phyloP scores from a whole-genome alignment of 2,329 filamentous ascomycete species.

The Mycosphaerella sp. region DNA sequence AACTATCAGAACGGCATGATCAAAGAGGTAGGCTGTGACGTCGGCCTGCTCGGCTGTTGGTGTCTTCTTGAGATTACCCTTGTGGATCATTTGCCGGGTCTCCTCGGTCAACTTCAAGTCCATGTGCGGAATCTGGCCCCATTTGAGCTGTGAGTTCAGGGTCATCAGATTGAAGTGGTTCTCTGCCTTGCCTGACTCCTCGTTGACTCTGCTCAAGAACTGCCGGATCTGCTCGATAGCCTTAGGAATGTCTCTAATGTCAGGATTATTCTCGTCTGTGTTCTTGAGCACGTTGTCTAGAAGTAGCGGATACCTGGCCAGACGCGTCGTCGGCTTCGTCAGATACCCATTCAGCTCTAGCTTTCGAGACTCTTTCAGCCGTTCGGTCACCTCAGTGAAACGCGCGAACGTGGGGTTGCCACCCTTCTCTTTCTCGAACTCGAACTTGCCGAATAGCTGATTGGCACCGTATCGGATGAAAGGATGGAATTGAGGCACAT shows the following conservation, averaged over 20 bases:
- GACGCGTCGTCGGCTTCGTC: conserved; percentile 91
- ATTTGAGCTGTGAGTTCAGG: conserved; percentile 85
- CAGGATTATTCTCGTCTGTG: conserved; percentile 80
- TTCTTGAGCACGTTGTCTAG: conserved; percentile 89
- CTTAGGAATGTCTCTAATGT: conserved; percentile 87
- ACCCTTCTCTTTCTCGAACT: conserved; percentile 93
- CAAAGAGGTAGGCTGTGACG: conserved; percentile 91
- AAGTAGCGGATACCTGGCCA: conserved; percentile 87
- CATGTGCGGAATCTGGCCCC: conserved; percentile 81
- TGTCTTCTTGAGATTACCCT: conserved; percentile 87
- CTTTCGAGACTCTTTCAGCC: conserved; percentile 93
- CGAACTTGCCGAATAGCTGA: conserved; percentile 93
- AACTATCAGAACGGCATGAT: conserved; percentile 89
- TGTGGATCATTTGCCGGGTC: conserved; percentile 86
- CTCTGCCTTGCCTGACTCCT: conserved; percentile 93
- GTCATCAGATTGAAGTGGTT: conserved; percentile 95
- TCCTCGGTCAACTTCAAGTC: conserved; percentile 93
- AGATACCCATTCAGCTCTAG: conserved; percentile 95
- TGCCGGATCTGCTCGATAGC: conserved; percentile 82
- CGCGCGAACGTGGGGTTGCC: conserved; percentile 77
- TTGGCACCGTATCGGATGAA: conserved; percentile 96
- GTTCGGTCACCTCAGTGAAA: conserved; percentile 94
- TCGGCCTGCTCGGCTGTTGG: conserved; percentile 75
- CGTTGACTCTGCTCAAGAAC: conserved; percentile 80
- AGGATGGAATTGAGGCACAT: conserved; percentile 84